These are phyloP conservation scores for Tuber magnatum DNA, from an alignment of 495 filamentous ascomycete species.

Conservation along the genomic window DNA sequence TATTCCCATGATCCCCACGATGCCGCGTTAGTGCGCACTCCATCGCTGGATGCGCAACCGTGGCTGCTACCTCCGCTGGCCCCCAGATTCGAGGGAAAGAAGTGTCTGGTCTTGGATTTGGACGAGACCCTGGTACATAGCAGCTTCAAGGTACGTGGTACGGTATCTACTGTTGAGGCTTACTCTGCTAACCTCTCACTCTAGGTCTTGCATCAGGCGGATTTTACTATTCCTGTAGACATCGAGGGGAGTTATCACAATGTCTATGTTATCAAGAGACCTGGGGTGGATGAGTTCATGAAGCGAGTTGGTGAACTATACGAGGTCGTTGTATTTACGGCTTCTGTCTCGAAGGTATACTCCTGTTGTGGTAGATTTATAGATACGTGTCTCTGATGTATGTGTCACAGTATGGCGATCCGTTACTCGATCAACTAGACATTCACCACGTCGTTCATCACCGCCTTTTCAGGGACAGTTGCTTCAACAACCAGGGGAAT, in stretches of 20 bases:
- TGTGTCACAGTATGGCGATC: slow-evolving; percentile 78
- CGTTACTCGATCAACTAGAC: slow-evolving; percentile 90
- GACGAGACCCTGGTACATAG: slow-evolving; percentile 99
- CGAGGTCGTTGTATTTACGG: slow-evolving; percentile 97
- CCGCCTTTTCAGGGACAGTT: slow-evolving; percentile 92
- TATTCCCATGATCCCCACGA: slow-evolving; percentile 4
- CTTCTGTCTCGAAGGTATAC: slow-evolving; percentile 92
- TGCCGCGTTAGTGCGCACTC: slow-evolving; percentile 17
- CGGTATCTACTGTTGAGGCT: slow-evolving; percentile 10
- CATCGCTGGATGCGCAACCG: slow-evolving; percentile 43
- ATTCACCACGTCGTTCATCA: slow-evolving; percentile 97
- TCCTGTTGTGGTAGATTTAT: neutral
- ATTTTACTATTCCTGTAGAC: slow-evolving; percentile 98
- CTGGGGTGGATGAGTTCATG: slow-evolving; percentile 97
- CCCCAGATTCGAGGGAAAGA: slow-evolving; percentile 71
- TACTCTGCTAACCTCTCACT: slow-evolving; percentile 36
- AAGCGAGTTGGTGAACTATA: slow-evolving; percentile 96
- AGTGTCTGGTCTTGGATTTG: slow-evolving; percentile 91
- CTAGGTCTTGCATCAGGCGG: slow-evolving; percentile 92
- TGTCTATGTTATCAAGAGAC: slow-evolving; percentile 97
- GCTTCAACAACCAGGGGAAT: slow-evolving; percentile 98
- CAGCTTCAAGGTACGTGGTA: slow-evolving; percentile 79
- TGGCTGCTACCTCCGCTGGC: slow-evolving; percentile 72
- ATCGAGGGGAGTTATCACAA: slow-evolving; percentile 99
- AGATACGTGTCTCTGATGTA: slow-evolving; percentile 13